Conservation (phyloP, 2,329 filamentous ascomycete genomes). For the Metarhizium brunneum region DNA sequence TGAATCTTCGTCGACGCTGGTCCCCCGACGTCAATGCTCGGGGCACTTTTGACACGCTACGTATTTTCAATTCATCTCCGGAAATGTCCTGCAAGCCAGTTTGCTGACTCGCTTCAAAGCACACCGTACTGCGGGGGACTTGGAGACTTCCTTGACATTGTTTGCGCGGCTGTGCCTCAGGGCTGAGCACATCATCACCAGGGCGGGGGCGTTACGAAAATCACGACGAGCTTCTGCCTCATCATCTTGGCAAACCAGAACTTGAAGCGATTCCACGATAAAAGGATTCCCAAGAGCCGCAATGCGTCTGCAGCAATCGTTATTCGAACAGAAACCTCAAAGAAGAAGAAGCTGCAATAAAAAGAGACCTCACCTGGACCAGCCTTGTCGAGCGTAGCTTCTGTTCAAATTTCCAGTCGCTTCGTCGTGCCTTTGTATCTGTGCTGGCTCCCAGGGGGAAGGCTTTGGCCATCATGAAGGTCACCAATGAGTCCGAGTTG, state of each 20-base stretch:
- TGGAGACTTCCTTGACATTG: neutral
- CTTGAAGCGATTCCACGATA: neutral
- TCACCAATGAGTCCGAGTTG: neutral
- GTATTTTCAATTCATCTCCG: neutral
- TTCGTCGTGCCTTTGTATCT: neutral
- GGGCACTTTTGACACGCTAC: neutral
- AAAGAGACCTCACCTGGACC: neutral
- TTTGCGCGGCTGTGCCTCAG: neutral
- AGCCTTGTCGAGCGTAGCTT: neutral
- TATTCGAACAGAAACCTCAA: neutral
- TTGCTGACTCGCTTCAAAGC: too few species aligned
- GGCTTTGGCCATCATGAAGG: neutral
- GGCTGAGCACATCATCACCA: too few species aligned
- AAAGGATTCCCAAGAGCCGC: neutral
- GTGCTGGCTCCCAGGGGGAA: neutral
- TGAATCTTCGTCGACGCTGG: neutral
- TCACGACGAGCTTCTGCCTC: neutral
- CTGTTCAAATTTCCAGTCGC: neutral
- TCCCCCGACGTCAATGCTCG: neutral
- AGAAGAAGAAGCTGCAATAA: neutral
- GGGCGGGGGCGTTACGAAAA: neutral
- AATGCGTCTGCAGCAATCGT: constrained; percentile 1
- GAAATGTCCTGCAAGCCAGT: neutral
- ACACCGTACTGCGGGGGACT: too few species aligned
- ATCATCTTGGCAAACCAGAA: neutral